A percentile compares a stretch with the other conserved stretches of the same genome.
phyloP scores from a whole-genome alignment of 2,329 filamentous ascomycete species.

The Arthrobotrys pseudoclavata region DNA sequence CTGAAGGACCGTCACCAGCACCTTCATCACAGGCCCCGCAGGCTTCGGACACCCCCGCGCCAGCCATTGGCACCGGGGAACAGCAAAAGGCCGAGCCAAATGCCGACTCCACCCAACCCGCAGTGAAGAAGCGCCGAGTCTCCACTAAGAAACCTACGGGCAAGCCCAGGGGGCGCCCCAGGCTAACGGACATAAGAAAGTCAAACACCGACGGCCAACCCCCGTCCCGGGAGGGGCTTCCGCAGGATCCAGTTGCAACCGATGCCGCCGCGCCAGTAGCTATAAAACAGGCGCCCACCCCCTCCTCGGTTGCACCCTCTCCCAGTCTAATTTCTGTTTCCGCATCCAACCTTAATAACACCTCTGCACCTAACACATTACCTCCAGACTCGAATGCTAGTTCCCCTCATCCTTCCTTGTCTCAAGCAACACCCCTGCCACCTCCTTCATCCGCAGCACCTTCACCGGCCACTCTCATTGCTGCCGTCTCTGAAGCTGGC shows the following conservation, averaged over 20 bases:
- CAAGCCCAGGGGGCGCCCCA: conserved; percentile 56
- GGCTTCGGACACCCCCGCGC: conserved; percentile 7
- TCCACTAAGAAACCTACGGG: conserved; percentile 54
- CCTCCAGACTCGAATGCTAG: conserved; percentile 28
- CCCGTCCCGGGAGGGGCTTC: conserved; percentile 53
- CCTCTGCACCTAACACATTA: conserved; percentile 26
- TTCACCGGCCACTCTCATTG: conserved; percentile 37
- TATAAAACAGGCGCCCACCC: conserved; percentile 60
- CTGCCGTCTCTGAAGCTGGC: conserved; percentile 29
- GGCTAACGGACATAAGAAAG: conserved; percentile 54
- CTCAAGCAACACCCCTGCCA: conserved; percentile 49
- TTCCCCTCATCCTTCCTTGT: conserved; percentile 47
- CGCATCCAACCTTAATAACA: conserved; percentile 49
- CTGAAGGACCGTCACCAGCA: conserved; percentile 32
- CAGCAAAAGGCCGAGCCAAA: conserved; percentile 37
- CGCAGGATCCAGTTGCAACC: conserved; percentile 57
- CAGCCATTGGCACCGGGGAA: conserved; percentile 42
- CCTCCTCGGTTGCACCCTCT: conserved; percentile 57
- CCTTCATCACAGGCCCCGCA: conserved; percentile 28
- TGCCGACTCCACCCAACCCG: conserved; percentile 46
- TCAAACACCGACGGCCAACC: conserved; percentile 51
- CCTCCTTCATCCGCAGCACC: conserved; percentile 51
- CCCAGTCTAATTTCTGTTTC: conserved; percentile 52
- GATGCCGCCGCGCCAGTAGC: conserved; percentile 26
- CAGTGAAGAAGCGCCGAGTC: conserved; percentile 52